A percentile compares a stretch with the other conserved stretches of the same genome.
These are phyloP conservation scores for Breynia disticha DNA, from an alignment of 441 rosid genomes.

Conservation along the genomic window DNA sequence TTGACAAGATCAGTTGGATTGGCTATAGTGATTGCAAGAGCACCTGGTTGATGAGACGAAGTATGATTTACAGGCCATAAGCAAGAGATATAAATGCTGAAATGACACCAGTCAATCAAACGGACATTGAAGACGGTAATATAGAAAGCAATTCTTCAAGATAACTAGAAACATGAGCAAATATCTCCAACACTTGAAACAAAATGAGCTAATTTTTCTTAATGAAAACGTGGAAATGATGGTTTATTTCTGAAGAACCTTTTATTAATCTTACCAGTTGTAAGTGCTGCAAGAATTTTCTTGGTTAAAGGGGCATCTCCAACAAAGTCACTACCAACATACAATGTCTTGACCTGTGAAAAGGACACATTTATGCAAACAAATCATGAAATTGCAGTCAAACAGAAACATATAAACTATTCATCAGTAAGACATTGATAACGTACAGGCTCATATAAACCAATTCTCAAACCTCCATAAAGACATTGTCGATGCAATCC, in stretches of 20 bases:
- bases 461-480: constrained; percentile 90
- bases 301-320: constrained; percentile 92
- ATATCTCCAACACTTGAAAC: not conserved
- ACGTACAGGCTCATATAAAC: constrained; percentile 92
- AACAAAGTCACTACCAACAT: constrained; percentile 74
- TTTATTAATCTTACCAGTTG: constrained; percentile 58
- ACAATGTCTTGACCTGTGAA: constrained; percentile 74
- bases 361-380: constrained; percentile 7
- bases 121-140: not conserved
- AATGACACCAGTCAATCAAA: not conserved
- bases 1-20: constrained; percentile 99
- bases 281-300: constrained; percentile 94
- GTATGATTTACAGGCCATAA: constrained; percentile 7
- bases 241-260: constrained; percentile 2
- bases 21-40: constrained; percentile 71
- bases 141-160: too few relatives aligned
- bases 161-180: too few relatives aligned
- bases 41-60: constrained; percentile 50
- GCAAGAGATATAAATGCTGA: not conserved
- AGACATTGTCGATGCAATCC: constrained; percentile 93
- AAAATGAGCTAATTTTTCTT: not conserved
- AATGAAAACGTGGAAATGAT: not conserved
- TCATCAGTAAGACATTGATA: constrained; percentile 1
- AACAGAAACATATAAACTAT: constrained; percentile 4
- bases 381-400: constrained; percentile 11